Base-by-base conservation (phyloP, 2,329 filamentous ascomycete species). In the Verruconis gallopava region DNA sequence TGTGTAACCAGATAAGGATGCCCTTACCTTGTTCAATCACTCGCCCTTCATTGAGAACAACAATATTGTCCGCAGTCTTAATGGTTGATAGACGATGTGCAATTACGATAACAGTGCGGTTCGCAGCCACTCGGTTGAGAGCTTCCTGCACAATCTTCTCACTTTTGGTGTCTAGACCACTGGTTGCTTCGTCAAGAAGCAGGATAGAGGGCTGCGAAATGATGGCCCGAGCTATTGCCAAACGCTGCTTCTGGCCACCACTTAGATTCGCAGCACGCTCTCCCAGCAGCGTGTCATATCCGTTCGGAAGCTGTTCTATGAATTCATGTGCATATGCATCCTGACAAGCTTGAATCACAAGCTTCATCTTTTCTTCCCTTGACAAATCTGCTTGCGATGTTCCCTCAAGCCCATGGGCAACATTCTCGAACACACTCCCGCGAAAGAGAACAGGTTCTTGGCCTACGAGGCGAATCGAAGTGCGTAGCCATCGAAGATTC, bases 111-210 rank as follows among this genome's bases (percentile, higher is more conserved):
- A 59, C 53, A 2, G 59, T 62, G 6, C 59, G 48, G 4, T 55
- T 55, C 15, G 49, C 55, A 13, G 44, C 17, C 11, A 54, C 55
- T 15, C 49, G 50, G 13, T 59, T 55, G 15, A 62, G 58, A 3
- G 59, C 56, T 35, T 48, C 50, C 49, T 75, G 69, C 33, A 79
- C 75, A 3, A 66, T 63, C 35, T 62, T 62, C 50, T 79, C 75
- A 35, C 67, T 74, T 2, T 65, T 65, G 12, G 73, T 73, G 51
- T 79, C 75, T 1, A 79, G 61, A 2, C 74, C 67, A 1, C 73
- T 68, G 2, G 75, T 79, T 2, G 74, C 33, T 51, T 79, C 75
- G 36, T 79, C 76, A 2, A 79, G 60, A 9, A 79, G 63, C 2
- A 79, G 59, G 5, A 79, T 68, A 37, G 62, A 63, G 2, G 74